These are phyloP conservation scores for Ceratobasidium sp. DNA, from an alignment of 1,284 basidiomycete species.

Conservation along the genomic window DNA sequence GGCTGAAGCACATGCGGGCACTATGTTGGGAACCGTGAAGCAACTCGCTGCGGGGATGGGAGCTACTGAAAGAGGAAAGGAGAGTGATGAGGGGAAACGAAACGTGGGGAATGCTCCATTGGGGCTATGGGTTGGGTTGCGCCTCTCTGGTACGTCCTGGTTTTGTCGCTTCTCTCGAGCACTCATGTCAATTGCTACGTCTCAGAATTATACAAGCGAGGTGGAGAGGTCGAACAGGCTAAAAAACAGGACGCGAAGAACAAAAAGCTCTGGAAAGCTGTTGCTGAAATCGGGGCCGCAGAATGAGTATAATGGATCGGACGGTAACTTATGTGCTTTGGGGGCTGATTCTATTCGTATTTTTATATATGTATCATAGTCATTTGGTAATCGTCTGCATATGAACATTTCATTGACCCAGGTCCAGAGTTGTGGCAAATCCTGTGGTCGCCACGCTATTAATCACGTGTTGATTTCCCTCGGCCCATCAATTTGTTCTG, in stretches of 20 bases:
- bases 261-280: conserved; percentile 49
- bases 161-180: neutral
- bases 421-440: no score
- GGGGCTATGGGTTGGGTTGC: conserved; percentile 73
- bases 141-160: conserved; percentile 62
- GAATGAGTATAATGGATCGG: neutral
- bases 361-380: neutral
- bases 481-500: no score
- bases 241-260: conserved; percentile 53
- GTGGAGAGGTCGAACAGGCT: conserved; percentile 57
- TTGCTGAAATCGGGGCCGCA: conserved; percentile 37
- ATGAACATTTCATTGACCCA: no score
- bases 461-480: no score
- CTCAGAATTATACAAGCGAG: conserved; percentile 62
- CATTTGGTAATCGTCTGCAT: neutral
- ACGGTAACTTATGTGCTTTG: neutral
- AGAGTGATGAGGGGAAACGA: conserved; percentile 42
- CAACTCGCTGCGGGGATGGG: conserved; percentile 74
- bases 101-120: conserved; percentile 66
- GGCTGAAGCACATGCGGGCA: conserved; percentile 66
- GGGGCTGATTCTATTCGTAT: neutral
- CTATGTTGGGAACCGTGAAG: conserved; percentile 68
- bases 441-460: no score
- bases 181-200: no score
- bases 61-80: conserved; percentile 47